Percentiles rank a stretch among this genome's conserved stretches.
Conservation (phyloP, 2,329 filamentous ascomycete genomes). For the Aspergillus tubingensis region DNA sequence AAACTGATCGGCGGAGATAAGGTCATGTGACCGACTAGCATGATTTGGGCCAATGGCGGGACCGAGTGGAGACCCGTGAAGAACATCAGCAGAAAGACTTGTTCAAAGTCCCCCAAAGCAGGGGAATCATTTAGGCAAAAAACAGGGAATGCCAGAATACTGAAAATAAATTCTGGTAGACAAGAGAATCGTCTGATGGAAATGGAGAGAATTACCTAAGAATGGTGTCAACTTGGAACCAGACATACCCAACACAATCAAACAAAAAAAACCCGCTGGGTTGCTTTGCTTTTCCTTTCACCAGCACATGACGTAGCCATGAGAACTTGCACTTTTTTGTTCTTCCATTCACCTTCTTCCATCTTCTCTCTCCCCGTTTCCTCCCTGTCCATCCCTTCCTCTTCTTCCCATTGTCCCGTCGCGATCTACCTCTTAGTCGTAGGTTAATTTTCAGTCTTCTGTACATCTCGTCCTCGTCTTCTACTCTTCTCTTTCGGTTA, state of each 20-base stretch:
- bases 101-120: no score
- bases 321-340: conserved; percentile 5
- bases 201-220: no score
- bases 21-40: background rate
- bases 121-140: no score
- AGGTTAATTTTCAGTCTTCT: background rate
- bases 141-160: no score
- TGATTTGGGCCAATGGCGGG: background rate
- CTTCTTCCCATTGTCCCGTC: background rate
- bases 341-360: background rate
- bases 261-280: background rate
- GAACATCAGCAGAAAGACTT: background rate
- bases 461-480: conserved; percentile 8
- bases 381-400: background rate
- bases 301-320: conserved; percentile 9
- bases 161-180: no score
- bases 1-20: background rate
- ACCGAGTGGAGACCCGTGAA: background rate
- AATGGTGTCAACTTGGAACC: no score
- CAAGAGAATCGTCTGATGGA: no score
- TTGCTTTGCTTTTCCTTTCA: background rate
- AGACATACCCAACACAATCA: no score
- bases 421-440: background rate
- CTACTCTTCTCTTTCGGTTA: conserved; percentile 11
- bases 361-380: background rate